These are phyloP conservation scores for Colletotrichum tamarilloi DNA, from an alignment of 2,329 filamentous ascomycete species.

Conservation along the genomic window DNA sequence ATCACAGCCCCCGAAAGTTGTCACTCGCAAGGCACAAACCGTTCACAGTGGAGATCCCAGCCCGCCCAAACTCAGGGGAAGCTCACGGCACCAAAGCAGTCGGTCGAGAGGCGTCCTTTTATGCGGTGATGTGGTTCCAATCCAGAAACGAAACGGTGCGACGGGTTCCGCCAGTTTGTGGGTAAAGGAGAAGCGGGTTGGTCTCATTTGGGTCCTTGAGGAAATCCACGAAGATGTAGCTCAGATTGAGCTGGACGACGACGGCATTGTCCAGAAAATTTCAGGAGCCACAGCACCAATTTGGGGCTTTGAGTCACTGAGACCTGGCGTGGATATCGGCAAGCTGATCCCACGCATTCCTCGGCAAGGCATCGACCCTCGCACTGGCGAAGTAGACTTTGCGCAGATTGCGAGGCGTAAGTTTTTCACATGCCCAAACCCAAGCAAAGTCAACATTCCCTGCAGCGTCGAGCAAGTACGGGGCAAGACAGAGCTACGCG, in stretches of 20 bases:
- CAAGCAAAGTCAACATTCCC: constrained; percentile 83
- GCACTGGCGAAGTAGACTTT: constrained; percentile 81
- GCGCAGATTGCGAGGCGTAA: constrained; percentile 76
- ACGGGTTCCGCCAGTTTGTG: constrained; percentile 94
- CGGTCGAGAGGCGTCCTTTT: constrained; percentile 90
- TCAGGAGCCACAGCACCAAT: constrained; percentile 85
- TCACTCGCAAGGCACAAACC: constrained; percentile 72
- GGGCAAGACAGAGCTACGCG: constrained; percentile 77
- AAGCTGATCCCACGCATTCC: constrained; percentile 86
- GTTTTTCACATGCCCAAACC: constrained; percentile 87
- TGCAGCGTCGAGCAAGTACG: constrained; percentile 81
- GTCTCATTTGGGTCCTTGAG: constrained; percentile 96
- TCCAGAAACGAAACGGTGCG: constrained; percentile 92
- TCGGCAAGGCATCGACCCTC: constrained; percentile 76
- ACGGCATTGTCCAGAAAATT: constrained; percentile 77
- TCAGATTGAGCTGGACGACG: constrained; percentile 79
- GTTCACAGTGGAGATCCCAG: constrained; percentile 67
- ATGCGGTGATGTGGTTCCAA: constrained; percentile 98
- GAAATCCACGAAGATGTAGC: constrained; percentile 97
- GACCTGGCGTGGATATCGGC: constrained; percentile 78
- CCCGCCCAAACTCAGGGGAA: constrained; percentile 64
- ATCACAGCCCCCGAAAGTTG: constrained; percentile 64
- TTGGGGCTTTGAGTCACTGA: constrained; percentile 79
- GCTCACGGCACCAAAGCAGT: constrained; percentile 73
- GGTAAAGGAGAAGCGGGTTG: constrained; percentile 97